Percentiles rank a stretch among this genome's conserved stretches.
phyloP scores from a whole-genome alignment of 345 rosid genomes.

The Brassica cretica region DNA sequence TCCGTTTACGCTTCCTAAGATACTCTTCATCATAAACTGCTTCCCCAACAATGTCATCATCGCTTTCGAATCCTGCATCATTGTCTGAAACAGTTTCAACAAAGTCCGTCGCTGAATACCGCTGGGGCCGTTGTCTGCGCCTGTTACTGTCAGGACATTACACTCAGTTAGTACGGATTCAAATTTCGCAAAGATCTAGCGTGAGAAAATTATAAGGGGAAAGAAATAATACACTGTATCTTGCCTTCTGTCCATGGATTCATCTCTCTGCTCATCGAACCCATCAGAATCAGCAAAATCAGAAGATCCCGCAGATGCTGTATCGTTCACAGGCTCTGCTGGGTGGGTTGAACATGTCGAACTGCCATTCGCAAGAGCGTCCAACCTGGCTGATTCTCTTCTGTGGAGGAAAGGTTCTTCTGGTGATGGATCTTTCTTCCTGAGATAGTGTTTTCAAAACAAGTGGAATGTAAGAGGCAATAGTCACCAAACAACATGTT shows the following conservation, averaged over 20 bases:
- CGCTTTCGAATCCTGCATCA: conserved; percentile 75
- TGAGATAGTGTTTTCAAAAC: conserved; percentile 9
- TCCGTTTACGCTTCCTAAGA: conserved; percentile 67
- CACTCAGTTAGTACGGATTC: neutral
- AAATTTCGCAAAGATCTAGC: neutral
- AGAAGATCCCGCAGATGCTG: conserved; percentile 56
- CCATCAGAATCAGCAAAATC: conserved; percentile 53
- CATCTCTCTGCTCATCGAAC: conserved; percentile 53
- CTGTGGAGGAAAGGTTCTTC: conserved; percentile 58
- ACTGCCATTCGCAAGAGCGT: conserved; percentile 64
- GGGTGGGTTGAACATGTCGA: conserved; percentile 48
- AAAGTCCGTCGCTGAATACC: conserved; percentile 71
- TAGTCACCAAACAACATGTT: neutral
- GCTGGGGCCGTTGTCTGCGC: conserved; percentile 76
- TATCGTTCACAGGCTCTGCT: conserved; percentile 48
- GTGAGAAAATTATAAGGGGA: neutral
- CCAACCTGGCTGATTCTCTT: conserved; percentile 60
- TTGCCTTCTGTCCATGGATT: conserved; percentile 67
- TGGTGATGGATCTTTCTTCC: conserved; percentile 80
- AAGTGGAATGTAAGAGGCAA: neutral
- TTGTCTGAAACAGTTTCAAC: conserved; percentile 81
- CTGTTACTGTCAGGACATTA: conserved; percentile 51
- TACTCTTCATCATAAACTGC: conserved; percentile 93
- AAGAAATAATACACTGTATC: neutral
- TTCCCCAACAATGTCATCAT: conserved; percentile 95